Base-by-base conservation (phyloP, 805 yeast species). In the Hanseniaspora singularis region DNA sequence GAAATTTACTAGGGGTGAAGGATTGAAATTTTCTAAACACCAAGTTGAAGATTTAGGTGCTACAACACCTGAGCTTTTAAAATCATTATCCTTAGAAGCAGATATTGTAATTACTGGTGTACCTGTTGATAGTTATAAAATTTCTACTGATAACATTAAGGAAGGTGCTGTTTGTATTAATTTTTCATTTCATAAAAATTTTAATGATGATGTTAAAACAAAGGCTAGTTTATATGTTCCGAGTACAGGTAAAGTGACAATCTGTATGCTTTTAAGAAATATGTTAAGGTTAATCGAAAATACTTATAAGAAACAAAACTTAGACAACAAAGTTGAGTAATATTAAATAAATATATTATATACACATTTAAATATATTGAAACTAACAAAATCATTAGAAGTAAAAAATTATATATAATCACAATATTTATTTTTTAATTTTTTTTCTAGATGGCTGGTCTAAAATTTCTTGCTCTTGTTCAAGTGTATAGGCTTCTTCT, bases 101-200 rank as follows among this genome's bases (percentile, higher is more conserved):
- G 98, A 92, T 61, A 96, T 92, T 16, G 76, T 92, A 46, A 83
- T 92, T 53, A 92, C 98, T 2, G 98, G 98, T 45, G 98, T 92
- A 7, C 98, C 98, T 4, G 72, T 83, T 1, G 76, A 80, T 26
- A 55, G 59, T 33, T 92, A 89, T 68, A 87, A 86, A 65, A 87
- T 89, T 64, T 95, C 96, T 20, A 73, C 84, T 3, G 81, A 81
- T 51, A 72, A 71, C 53, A 77, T 89, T 48, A 76, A 79, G 57
- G 77, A 86, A 54, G 98, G 98, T 40, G 86, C 97, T 16, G 84
- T 83, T 14, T 84, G 86, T 57, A 77, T 92, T 50, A 92, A 92
- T 64, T 89, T 89, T 58, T 77, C 95, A 10, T 81, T 92, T 53
- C 81, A 79, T 49, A 85, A 84, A 71, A 92, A 92, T 67, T 92